These are phyloP conservation scores for Dothistroma septosporum DNA, from an alignment of 2,329 filamentous ascomycete genomes.

Conservation along the genomic window DNA sequence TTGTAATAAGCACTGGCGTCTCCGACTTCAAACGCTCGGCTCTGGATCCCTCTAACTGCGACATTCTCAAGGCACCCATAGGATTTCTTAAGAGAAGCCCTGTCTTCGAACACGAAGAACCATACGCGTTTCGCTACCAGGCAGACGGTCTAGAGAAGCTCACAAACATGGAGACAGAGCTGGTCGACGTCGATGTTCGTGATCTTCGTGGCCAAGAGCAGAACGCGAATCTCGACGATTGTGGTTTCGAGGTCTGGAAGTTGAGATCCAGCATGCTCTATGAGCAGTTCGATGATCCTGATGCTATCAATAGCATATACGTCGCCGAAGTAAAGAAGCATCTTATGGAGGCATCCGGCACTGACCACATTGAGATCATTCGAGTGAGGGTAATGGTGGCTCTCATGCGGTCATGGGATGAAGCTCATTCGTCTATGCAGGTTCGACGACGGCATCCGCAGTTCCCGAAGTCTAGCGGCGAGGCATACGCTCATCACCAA, in stretches of 20 bases:
- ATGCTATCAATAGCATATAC: not conserved
- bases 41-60: not conserved
- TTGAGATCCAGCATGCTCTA: constrained; percentile 3
- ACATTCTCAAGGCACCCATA: not conserved
- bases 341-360: not conserved
- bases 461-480: constrained; percentile 2
- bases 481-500: constrained; percentile 2
- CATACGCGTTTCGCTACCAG: constrained; percentile 8
- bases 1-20: no score
- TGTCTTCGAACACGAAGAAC: no score
- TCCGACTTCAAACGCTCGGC: no score
- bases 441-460: constrained; percentile 4
- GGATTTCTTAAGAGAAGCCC: no score
- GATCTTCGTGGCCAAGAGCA: constrained; percentile 9
- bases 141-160: not conserved
- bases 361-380: not conserved
- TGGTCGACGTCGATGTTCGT: not conserved
- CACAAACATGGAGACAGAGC: constrained; percentile 7
- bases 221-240: not conserved
- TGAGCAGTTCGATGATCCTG: constrained; percentile 1
- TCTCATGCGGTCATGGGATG: not conserved
- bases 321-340: constrained; percentile 1
- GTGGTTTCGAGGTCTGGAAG: constrained; percentile 5
- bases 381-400: constrained; percentile 4
- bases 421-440: not conserved